A percentile compares a stretch with the other conserved stretches of the same genome.
Conservation (phyloP, 83 land plant genomes). For the Isoetes engelmannii region DNA sequence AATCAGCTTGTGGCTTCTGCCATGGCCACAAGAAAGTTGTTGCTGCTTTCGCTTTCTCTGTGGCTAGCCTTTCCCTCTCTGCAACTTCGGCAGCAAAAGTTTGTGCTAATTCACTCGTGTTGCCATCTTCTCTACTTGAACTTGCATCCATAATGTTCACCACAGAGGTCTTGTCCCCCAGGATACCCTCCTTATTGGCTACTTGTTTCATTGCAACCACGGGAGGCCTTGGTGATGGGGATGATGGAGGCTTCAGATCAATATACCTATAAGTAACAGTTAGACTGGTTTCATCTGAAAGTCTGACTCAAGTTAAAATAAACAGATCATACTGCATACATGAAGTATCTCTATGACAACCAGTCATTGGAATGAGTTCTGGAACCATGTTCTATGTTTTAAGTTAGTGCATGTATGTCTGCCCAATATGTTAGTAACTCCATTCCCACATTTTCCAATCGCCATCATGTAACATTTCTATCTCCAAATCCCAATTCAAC, state of each 20-base stretch:
- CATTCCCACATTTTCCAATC: slow-evolving; percentile 5
- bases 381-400: background rate
- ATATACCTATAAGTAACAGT: slow-evolving; percentile 40
- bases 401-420: background rate
- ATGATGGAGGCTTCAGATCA: slow-evolving; percentile 68
- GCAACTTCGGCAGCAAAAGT: slow-evolving; percentile 4
- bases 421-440: background rate
- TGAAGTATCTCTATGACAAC: slow-evolving; percentile 28
- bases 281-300: background rate
- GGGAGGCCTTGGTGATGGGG: slow-evolving; percentile 40
- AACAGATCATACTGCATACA: slow-evolving; percentile 30
- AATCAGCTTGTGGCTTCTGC: background rate
- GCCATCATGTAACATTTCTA: slow-evolving; percentile 10
- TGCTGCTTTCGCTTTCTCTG: slow-evolving; percentile 14
- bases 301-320: background rate
- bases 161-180: background rate
- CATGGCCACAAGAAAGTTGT: slow-evolving; percentile 10
- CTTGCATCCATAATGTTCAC: background rate
- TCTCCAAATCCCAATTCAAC: background rate
- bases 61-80: slow-evolving; percentile 11
- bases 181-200: background rate
- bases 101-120: background rate
- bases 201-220: background rate
- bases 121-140: background rate
- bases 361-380: slow-evolving; percentile 1